Base-by-base conservation (phyloP, 441 rosid genomes). In the Croton setiger region DNA sequence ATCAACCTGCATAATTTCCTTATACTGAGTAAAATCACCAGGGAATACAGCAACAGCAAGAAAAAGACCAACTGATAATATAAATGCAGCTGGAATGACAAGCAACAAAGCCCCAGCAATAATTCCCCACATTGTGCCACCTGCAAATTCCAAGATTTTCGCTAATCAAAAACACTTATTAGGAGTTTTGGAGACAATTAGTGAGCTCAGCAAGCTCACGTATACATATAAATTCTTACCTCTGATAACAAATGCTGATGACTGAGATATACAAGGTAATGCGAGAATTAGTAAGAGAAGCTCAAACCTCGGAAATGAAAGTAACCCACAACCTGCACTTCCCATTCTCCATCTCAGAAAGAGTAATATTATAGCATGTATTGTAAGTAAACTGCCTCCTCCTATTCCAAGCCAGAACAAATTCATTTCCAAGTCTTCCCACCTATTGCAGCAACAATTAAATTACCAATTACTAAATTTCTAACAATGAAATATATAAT, bases 321-420 rank as follows among this genome's bases (percentile, higher is more conserved):
- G 71, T 66, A 77, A 72, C 68, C 83, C 83, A 66, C 43, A 72
- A 73, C 72, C 72, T 52, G 72, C 49, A 71, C 21, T 69, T 63
- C 81, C 82, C 41, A 75, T 78, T 76, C 89, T 83, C 84, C 82
- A 73, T 70, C 78, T 80, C 14, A 78, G 68, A 75, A 84, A 75
- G 51, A 80, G 59, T 64, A 79, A 39, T 44, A 72, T 48, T 37
- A 72, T 48, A 13, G 54, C 60, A 68, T 82, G 87, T 66, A 74
- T 65, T 59, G 67, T 55, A 33, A 84, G 70, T 70, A 82, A 74
- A 73, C 76, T 79, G 52, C 80, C 78, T 11, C 74, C 79, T 70
- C 83, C 85, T 11, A 76, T 64, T 13, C 79, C 82, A 74, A 84
- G 82, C 86, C 88, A 84, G 73, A 86, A 84, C 79, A 86, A 68